A percentile compares a stretch with the other conserved stretches of the same genome.
Conservation (phyloP, 1,139 yeast genomes). For the Candida sanyaensis region DNA sequence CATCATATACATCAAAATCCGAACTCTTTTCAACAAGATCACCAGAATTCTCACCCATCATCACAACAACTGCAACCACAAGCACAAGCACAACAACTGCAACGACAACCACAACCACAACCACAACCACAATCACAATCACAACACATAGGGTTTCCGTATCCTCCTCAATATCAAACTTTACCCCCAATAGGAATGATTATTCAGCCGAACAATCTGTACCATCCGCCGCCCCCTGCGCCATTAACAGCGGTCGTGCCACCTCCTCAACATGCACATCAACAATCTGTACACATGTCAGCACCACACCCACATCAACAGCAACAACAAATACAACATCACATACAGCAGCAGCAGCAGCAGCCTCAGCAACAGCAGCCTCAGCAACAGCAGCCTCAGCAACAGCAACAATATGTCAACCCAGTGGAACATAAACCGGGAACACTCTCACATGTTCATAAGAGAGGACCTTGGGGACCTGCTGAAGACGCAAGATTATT, state of each 20-base stretch:
- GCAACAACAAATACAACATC: conserved; percentile 3
- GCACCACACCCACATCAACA: conserved; percentile 8
- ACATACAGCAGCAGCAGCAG: not conserved
- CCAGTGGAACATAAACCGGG: conserved; percentile 1
- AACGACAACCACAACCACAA: not conserved
- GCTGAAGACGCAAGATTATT: conserved; percentile 76
- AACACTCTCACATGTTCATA: conserved; percentile 13
- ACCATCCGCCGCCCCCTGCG: conserved; percentile 3
- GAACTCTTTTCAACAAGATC: not conserved
- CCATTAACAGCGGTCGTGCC: conserved; percentile 1
- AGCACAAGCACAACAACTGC: not conserved
- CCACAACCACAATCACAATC: not conserved
- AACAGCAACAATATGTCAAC: not conserved
- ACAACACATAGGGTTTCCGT: not conserved
- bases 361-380: conserved; percentile 2
- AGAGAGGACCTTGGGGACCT: conserved; percentile 90
- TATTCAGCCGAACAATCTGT: conserved; percentile 1
- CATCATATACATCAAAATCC: conserved; percentile 2
- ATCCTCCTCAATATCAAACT: conserved; percentile 1
- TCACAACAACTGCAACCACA: not conserved
- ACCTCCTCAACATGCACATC: not conserved
- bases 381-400: not conserved
- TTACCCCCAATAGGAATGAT: conserved; percentile 5
- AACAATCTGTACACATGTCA: not conserved
- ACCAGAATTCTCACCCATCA: not conserved